Conservation (phyloP, 441 rosid species). For the Daphne laureola region DNA sequence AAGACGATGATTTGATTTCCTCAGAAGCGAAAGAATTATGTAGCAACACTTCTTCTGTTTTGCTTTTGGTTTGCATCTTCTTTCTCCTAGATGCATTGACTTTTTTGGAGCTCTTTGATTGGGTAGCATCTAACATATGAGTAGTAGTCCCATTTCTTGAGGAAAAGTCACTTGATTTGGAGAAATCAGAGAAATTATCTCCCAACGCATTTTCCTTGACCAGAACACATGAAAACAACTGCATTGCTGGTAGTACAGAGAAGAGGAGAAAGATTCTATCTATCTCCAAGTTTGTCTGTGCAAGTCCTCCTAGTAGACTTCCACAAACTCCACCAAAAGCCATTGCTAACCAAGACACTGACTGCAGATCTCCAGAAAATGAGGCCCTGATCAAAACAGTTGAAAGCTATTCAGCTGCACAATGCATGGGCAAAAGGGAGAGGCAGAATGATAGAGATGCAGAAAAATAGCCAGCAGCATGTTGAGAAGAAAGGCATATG, state of each 20-base stretch:
- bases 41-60: conserved; percentile 18
- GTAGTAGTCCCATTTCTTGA: conserved; percentile 29
- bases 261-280: conserved; percentile 73
- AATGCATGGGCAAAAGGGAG: conserved; percentile 2
- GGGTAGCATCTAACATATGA: conserved; percentile 23
- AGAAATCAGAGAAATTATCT: conserved; percentile 22
- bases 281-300: conserved; percentile 58
- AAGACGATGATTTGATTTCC: conserved; percentile 24
- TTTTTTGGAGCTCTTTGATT: conserved; percentile 26
- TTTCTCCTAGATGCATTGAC: conserved; percentile 52
- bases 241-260: conserved; percentile 58
- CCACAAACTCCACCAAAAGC: conserved; percentile 90
- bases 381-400: conserved; percentile 45
- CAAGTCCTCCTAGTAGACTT: conserved; percentile 86
- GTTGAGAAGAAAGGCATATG: not conserved
- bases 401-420: conserved; percentile 10
- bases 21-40: conserved; percentile 18
- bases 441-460: conserved; percentile 1
- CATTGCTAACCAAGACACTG: conserved; percentile 84
- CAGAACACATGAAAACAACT: conserved; percentile 65
- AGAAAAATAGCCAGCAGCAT: conserved; percentile 1
- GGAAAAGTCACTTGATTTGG: conserved; percentile 24
- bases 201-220: conserved; percentile 47
- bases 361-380: conserved; percentile 95
- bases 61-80: conserved; percentile 46